A percentile compares a stretch with the other conserved stretches of the same genome.
phyloP scores from a whole-genome alignment of 176 grass and related monocot species.

The Phoenix dactylifera region DNA sequence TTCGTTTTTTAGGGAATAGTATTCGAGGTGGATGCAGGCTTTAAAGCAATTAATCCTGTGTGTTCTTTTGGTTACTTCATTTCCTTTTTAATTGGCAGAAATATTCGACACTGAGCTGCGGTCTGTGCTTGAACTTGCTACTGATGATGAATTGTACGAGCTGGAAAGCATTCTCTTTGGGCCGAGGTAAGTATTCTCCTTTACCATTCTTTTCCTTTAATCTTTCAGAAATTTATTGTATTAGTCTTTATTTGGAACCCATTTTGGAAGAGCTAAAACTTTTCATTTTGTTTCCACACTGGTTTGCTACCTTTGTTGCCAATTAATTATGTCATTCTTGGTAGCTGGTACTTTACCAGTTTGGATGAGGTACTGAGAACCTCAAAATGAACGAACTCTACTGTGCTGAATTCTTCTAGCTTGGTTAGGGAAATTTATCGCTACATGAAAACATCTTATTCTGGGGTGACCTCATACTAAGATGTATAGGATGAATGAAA shows the following conservation, averaged over 20 bases:
- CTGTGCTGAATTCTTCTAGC: too few species aligned
- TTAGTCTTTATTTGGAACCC: neutral
- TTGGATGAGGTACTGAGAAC: too few species aligned
- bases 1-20: neutral
- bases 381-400: too few species aligned
- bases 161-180: slow-evolving; percentile 73
- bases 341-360: too few species aligned
- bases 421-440: too few species aligned
- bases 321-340: too few species aligned
- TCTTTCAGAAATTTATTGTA: neutral
- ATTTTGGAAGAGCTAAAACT: neutral
- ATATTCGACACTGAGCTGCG: slow-evolving; percentile 81
- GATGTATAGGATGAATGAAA: too few species aligned
- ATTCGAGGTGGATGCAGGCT: neutral
- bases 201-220: slow-evolving; percentile 8
- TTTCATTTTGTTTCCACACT: too few species aligned
- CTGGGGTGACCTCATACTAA: too few species aligned
- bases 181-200: slow-evolving; percentile 38
- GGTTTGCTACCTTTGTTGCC: too few species aligned
- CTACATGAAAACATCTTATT: too few species aligned
- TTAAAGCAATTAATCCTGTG: neutral
- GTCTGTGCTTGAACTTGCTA: slow-evolving; percentile 78
- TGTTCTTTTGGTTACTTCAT: neutral
- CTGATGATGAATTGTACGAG: slow-evolving; percentile 67
- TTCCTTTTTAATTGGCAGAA: slow-evolving; percentile 10